Conservation (phyloP, 2,329 filamentous ascomycete genomes). For the Podosphaera leucotricha region DNA sequence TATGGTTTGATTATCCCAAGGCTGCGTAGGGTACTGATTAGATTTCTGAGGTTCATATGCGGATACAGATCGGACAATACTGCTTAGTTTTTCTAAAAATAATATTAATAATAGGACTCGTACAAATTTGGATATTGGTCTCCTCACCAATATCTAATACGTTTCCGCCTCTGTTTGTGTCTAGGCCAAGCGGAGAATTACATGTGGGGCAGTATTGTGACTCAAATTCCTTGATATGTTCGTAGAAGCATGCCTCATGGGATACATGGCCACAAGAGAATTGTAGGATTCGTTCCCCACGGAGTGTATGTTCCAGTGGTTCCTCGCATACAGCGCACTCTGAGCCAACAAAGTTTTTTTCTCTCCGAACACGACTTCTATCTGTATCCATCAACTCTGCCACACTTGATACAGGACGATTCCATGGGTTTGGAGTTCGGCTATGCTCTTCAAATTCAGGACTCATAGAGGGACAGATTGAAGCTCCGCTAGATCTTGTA, state of each 20-base stretch:
- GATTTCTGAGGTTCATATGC: conserved; percentile 27
- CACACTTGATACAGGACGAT: conserved; percentile 20
- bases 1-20: conserved; percentile 42
- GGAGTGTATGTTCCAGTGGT: conserved; percentile 80
- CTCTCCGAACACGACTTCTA: conserved; percentile 54
- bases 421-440: conserved; percentile 8
- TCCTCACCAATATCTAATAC: conserved; percentile 63
- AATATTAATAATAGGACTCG: background rate
- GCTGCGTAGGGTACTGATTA: conserved; percentile 31
- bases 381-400: conserved; percentile 50
- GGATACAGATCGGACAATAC: conserved; percentile 66
- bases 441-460: conserved; percentile 6
- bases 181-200: conserved; percentile 71
- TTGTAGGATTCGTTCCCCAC: conserved; percentile 81
- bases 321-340: conserved; percentile 95
- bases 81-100: conserved; percentile 69
- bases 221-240: conserved; percentile 88
- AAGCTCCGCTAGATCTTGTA: conserved; percentile 1
- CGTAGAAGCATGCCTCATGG: conserved; percentile 96
- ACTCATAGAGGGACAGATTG: conserved; percentile 2
- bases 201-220: conserved; percentile 87
- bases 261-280: conserved; percentile 95
- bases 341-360: conserved; percentile 84
- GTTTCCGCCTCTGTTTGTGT: conserved; percentile 79
- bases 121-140: conserved; percentile 6